These are phyloP conservation scores for Lepiota brunneoincarnata DNA, from an alignment of 768 basidiomycete genomes.

Conservation along the genomic window DNA sequence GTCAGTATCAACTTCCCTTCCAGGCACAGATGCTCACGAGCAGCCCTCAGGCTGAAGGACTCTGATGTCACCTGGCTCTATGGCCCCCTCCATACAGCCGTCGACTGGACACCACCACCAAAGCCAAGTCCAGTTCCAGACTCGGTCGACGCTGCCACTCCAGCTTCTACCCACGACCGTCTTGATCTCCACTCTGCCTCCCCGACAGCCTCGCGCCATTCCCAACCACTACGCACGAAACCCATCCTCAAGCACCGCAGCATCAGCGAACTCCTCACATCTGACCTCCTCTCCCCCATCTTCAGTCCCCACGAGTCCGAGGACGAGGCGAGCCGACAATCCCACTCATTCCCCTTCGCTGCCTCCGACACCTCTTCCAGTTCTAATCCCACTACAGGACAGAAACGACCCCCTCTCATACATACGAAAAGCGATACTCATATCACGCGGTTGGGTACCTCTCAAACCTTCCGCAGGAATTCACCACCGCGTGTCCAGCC, in stretches of 20 bases:
- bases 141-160: conserved; percentile 31
- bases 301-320: conserved; percentile 58
- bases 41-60: conserved; percentile 84
- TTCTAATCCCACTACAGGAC: conserved; percentile 12
- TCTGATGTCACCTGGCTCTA: conserved; percentile 99
- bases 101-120: conserved; percentile 73
- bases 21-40: conserved; percentile 12
- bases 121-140: conserved; percentile 44
- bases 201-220: conserved; percentile 13
- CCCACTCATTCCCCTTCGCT: conserved; percentile 17
- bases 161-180: conserved; percentile 43
- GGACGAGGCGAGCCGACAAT: conserved; percentile 36
- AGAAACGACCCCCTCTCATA: conserved; percentile 55
- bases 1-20: conserved; percentile 43
- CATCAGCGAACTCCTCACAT: conserved; percentile 83
- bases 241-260: conserved; percentile 96
- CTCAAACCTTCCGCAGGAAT: conserved; percentile 52
- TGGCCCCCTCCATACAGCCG: conserved; percentile 93
- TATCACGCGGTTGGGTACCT: conserved; percentile 55
- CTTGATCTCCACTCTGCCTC: conserved; percentile 43
- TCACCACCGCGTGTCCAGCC: conserved; percentile 68
- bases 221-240: conserved; percentile 45
- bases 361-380: conserved; percentile 1
- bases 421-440: conserved; percentile 92
- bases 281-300: conserved; percentile 66